Evolutionary conservation across 2,329 filamentous ascomycete species (phyloP), one percentile per base, ranked within the genome.

Genomic region (Raffaelea albimanens): DNA sequence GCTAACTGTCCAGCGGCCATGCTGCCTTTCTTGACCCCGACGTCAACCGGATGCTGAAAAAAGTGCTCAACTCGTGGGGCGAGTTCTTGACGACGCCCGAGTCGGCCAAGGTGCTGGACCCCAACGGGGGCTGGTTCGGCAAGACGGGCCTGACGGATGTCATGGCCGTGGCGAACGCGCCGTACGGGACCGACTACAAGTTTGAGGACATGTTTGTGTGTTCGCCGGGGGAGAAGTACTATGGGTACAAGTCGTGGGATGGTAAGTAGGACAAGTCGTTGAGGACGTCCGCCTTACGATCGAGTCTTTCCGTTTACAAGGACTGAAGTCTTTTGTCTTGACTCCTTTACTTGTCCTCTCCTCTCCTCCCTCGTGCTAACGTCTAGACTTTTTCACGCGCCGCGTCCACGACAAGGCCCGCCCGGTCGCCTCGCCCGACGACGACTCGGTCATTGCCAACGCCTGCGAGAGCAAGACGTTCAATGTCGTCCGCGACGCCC

Each of bases 191-290:
- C 0, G 48, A 54, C 18, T 59, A 70, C 56, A 68, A 62, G 43
- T 82, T 83, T 50, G 71, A 82, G 48, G 70, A 83, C 18, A 69
- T 83, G 57, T 85, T 75, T 59, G 54, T 72, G 18, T 85, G 81
- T 58, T 75, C 84, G 39, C 71, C 78, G 0, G 62, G 58, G 0
- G 67, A 68, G 5, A 63, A 73, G 53, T 59, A 80, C 57, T 70
- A 76, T 52, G 82, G 82, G 18, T 86, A 69, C 65, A 75, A 69
- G 48, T 83, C 78, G 0, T 86, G 83, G 83, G 82, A 87, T 50
- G 67, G 71, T 72, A 58, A 58, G 25, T 7, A 29, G n/a, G n/a
- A n/a, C n/a, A n/a, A n/a, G n/a, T n/a, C n/a, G n/a, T n/a, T n/a
- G n/a, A n/a, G n/a, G n/a, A n/a, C n/a, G n/a, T n/a, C n/a, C n/a